Evolutionary conservation across 176 grass and related monocot genomes (phyloP), one percentile per base, ranked within the genome.

Genomic region (Secale cereale): DNA sequence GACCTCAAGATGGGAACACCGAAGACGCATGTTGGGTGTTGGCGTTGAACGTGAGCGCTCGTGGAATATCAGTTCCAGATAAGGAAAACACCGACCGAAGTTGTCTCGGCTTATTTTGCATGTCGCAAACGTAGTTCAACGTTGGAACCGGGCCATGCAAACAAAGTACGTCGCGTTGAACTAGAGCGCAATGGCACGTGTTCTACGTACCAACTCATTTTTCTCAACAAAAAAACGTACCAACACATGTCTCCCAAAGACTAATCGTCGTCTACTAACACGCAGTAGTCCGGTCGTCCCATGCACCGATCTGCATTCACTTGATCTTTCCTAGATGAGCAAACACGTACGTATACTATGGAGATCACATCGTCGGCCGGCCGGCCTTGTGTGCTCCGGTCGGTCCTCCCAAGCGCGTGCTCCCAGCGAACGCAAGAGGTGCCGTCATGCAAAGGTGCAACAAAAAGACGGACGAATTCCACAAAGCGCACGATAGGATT

Each of bases 181-280:
- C 36, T 15, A 43, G 16, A 60, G 11, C 9, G 6, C 67, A 9
- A 57, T 48, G 37, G 22, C 77, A 86, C 76, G 84, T 86, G 84
- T 59, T 70, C 33, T 70, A n/a, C n/a, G n/a, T n/a, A n/a, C n/a
- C n/a, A n/a, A n/a, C n/a, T n/a, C n/a, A n/a, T n/a, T n/a, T n/a
- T n/a, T n/a, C n/a, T n/a, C n/a, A n/a, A n/a, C n/a, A n/a, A n/a
- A n/a, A n/a, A n/a, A n/a, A n/a, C n/a, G n/a, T n/a, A 56, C 40
- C 31, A 8, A 30, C 43, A 37, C 65, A 32, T 15, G 43, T 19
- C 54, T 59, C 62, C 11, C 26, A 13, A 50, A 7, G 14, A 13
- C 30, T 28, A 16, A 20, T n/a, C 23, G 23, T 20, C 15, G 16
- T 85, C 26, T 7, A 22, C 10, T 35, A 37, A 19, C 10, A 36